These are phyloP conservation scores for Lachancea mirantina DNA, from an alignment of 805 yeast genomes.

Conservation along the genomic window DNA sequence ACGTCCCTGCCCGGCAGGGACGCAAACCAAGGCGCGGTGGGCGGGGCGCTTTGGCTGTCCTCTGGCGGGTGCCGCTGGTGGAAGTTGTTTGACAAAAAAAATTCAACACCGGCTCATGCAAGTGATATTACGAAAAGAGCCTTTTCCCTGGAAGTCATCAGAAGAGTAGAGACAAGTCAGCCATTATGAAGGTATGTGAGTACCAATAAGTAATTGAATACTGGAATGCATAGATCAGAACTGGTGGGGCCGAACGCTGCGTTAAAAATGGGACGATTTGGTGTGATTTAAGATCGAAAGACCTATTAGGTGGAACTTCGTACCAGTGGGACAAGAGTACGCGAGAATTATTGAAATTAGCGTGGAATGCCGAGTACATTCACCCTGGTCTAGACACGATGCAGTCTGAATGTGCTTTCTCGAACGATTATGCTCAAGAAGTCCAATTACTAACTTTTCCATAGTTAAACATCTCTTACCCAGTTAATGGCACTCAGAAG, in stretches of 20 bases:
- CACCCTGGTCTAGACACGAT: too few relatives aligned
- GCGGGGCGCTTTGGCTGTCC: not conserved
- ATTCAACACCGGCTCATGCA: slow-evolving; percentile 4
- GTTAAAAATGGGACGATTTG: slow-evolving; percentile 1
- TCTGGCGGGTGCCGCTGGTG: not conserved
- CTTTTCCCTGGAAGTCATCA: slow-evolving; percentile 4
- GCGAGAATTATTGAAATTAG: not conserved
- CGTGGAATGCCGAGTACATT: not conserved
- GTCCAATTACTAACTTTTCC: slow-evolving; percentile 18
- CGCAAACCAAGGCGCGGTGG: not conserved
- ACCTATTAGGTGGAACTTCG: not conserved
- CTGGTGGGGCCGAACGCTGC: too few relatives aligned
- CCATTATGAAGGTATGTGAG: slow-evolving; percentile 36
- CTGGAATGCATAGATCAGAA: too few relatives aligned
- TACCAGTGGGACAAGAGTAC: not conserved
- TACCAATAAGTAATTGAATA: not conserved
- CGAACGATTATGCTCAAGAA: not conserved
- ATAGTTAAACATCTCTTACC: slow-evolving; percentile 98
- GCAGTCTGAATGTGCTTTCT: too few relatives aligned
- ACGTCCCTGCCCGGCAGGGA: not conserved
- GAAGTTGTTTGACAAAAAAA: slow-evolving; percentile 4
- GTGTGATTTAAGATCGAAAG: not conserved
- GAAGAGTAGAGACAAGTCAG: slow-evolving; percentile 26
- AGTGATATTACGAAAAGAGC: slow-evolving; percentile 1
- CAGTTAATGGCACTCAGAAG: slow-evolving; percentile 99